These are phyloP conservation scores for Sporothrix mexicana DNA, from an alignment of 2,329 filamentous ascomycete species.

Conservation along the genomic window DNA sequence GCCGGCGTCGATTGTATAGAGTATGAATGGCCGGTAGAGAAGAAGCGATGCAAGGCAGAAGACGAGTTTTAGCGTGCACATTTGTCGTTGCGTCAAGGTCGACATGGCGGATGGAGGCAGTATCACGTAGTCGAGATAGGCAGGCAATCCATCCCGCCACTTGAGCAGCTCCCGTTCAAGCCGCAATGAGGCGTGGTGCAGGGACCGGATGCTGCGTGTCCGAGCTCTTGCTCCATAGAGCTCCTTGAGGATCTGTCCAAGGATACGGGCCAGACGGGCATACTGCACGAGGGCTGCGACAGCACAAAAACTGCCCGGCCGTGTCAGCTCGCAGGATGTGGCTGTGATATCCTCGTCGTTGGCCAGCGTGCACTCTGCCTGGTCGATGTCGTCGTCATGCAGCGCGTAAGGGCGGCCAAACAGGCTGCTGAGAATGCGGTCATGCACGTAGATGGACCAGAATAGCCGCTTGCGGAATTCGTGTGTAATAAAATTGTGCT, in stretches of 20 bases:
- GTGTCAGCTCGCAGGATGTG: background rate
- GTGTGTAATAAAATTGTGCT: background rate
- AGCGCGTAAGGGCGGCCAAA: background rate
- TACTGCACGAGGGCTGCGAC: background rate
- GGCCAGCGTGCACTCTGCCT: background rate
- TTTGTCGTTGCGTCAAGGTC: background rate
- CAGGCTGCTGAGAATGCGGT: background rate
- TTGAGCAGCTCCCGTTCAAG: background rate
- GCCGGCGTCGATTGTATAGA: background rate
- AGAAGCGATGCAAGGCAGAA: background rate
- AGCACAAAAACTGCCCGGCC: background rate
- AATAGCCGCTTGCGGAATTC: background rate
- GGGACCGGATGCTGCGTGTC: background rate
- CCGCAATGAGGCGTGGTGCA: background rate
- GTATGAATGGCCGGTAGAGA: background rate
- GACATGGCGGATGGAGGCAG: background rate
- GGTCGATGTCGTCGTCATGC: conserved; percentile 7
- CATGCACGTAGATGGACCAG: background rate
- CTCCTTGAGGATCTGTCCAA: background rate
- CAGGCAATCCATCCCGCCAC: background rate
- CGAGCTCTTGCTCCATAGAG: background rate
- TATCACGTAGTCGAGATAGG: background rate
- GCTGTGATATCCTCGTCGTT: background rate
- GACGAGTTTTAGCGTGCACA: background rate
- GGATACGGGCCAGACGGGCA: background rate